Evolutionary conservation across 257 asterid genomes (phyloP).

Genomic region (Nicotiana knightiana): DNA sequence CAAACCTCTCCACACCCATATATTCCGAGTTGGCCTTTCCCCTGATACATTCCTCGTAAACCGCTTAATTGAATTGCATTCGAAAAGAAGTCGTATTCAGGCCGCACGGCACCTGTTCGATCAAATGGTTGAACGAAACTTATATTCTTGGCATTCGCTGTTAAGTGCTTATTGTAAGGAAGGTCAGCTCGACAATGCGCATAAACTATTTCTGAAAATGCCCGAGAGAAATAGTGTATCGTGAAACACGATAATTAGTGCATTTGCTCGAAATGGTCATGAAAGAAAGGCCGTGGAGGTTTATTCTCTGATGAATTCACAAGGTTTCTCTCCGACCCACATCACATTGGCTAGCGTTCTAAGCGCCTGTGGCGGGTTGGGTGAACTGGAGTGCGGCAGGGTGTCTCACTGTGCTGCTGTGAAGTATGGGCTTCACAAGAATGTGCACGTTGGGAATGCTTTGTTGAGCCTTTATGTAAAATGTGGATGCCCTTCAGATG

Average conservation of each 20-base stretch:
- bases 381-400: conserved; percentile 10
- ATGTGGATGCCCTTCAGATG: conserved; percentile 7
- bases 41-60: conserved; percentile 1
- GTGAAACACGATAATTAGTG: conserved; percentile 21
- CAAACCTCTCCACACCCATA: conserved; percentile 8
- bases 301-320: conserved; percentile 12
- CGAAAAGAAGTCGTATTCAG: not conserved
- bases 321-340: conserved; percentile 17
- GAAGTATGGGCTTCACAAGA: conserved; percentile 15
- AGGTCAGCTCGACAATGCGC: conserved; percentile 13
- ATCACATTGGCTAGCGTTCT: conserved; percentile 16
- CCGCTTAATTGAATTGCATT: not conserved
- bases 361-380: conserved; percentile 22
- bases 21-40: conserved; percentile 4
- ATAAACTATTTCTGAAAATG: conserved; percentile 15
- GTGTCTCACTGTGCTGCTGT: conserved; percentile 14
- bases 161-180: conserved; percentile 16
- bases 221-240: conserved; percentile 15
- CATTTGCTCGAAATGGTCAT: conserved; percentile 17
- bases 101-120: conserved; percentile 6
- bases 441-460: conserved; percentile 13
- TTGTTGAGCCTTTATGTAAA: conserved; percentile 12
- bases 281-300: conserved; percentile 20
- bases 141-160: conserved; percentile 7
- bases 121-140: conserved; percentile 3